Evolutionary conservation across 805 yeast genomes (phyloP).

Genomic region (Pichia cephalocereana): DNA sequence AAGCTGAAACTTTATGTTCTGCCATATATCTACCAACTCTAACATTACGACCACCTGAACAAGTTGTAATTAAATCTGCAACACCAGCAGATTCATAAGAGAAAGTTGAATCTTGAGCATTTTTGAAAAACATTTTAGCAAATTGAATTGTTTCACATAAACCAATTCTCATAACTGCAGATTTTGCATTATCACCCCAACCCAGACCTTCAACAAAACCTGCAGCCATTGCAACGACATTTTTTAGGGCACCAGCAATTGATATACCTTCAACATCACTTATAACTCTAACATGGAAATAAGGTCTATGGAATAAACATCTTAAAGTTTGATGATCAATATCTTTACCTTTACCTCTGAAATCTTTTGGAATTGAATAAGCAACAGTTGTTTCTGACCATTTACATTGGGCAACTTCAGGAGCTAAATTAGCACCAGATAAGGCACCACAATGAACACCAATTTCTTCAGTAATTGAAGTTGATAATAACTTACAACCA

Average conservation of each 20-base stretch:
- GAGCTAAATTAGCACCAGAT: conserved; percentile 95
- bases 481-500: conserved; percentile 79
- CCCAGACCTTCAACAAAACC: conserved; percentile 97
- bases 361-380: conserved; percentile 65
- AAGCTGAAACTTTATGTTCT: conserved; percentile 63
- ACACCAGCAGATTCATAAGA: conserved; percentile 95
- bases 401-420: conserved; percentile 89
- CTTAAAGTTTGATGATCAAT: conserved; percentile 65
- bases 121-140: conserved; percentile 74
- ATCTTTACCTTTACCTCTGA: conserved; percentile 57
- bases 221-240: conserved; percentile 91
- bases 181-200: conserved; percentile 98
- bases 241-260: conserved; percentile 94
- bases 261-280: conserved; percentile 95
- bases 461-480: conserved; percentile 67
- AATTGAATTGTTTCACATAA: conserved; percentile 82
- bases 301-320: conserved; percentile 90
- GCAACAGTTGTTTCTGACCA: conserved; percentile 99
- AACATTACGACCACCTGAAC: conserved; percentile 96
- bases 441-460: conserved; percentile 93
- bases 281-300: conserved; percentile 92
- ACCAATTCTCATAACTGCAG: conserved; percentile 96
- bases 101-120: conserved; percentile 67
- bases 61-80: conserved; percentile 95
- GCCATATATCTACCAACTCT: conserved; percentile 85